Base-by-base conservation (phyloP, 768 basidiomycete genomes). In the Mycena alexandri region DNA sequence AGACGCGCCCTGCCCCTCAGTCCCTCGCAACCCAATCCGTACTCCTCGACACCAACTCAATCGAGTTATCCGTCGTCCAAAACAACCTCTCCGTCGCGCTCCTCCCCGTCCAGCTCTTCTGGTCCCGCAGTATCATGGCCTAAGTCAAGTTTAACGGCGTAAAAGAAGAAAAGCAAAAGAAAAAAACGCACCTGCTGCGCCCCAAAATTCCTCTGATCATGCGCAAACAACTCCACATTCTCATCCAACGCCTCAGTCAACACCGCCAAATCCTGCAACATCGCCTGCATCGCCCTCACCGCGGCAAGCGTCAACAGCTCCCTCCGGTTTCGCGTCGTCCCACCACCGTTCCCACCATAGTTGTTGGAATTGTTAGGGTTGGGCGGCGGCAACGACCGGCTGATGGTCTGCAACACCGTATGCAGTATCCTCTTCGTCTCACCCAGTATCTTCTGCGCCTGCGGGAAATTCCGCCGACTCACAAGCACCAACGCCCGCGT, bases 51-150 rank as follows among this genome's bases (percentile, higher is more conserved):
- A 90, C 92, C 72, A 96, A 87, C 81, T 94, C 94, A 66, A 95
- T 90, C 13, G 94, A 92, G 78, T 92, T 92, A 75, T 98, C 96
- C 62, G 91, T 91, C 42, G 93, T 93, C 91, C 94, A 97, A 81
- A 98, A 98, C 68, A 95, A 78, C 42, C 92, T 86, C 77, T 99
- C 98, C 22, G 93, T 98, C 17, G 93, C 90, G 71, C 94, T 96
- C 55, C 95, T 85, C 25, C 90, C 89, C 69, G 90, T 98, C 97
- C 97, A 99, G 75, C 93, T 93, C 79, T 95, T 95, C 77, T 99
- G 98, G 75, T 96, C 94, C 25, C 97, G 87, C 14, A 99, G 83
- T 63, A 99, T 95, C 90, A 98, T 96, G 19, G 97, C 97, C 93
- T 97, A 57, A 43, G 58, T 22, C 50, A 66, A 61, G 36, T 46